Evolutionary conservation across 257 asterid species (phyloP).

Genomic region (Parsonsia alboflavescens): DNA sequence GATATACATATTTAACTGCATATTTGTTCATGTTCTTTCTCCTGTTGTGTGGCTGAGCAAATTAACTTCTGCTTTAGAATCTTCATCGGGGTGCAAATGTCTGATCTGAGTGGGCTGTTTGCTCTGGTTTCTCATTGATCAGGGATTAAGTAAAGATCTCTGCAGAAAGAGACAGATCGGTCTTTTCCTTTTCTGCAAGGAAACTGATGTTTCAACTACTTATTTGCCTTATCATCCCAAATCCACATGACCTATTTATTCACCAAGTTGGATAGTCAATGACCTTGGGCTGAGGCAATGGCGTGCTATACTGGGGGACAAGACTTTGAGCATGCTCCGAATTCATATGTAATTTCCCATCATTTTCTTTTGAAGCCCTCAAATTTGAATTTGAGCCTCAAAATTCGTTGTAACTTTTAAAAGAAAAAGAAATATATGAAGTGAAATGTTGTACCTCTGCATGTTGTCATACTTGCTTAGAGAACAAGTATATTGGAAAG

Average conservation of each 20-base stretch:
- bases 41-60: neutral
- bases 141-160: slow-evolving; percentile 20
- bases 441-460: neutral
- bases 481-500: neutral
- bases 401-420: slow-evolving; percentile 11
- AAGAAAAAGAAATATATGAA: neutral
- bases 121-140: neutral
- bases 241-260: slow-evolving; percentile 19
- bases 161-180: slow-evolving; percentile 22
- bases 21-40: neutral
- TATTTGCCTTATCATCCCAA: slow-evolving; percentile 1
- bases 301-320: neutral
- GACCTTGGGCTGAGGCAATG: neutral
- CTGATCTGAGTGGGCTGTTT: neutral
- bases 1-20: neutral
- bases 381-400: neutral
- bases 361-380: neutral
- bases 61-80: neutral
- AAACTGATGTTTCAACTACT: slow-evolving; percentile 27
- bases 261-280: slow-evolving; percentile 25
- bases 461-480: neutral
- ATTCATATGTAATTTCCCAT: neutral
- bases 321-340: neutral
- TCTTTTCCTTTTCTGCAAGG: slow-evolving; percentile 15
- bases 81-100: neutral